Evolutionary conservation across 2,329 filamentous ascomycete species (phyloP).

Genomic region (Colletotrichum zoysiae): DNA sequence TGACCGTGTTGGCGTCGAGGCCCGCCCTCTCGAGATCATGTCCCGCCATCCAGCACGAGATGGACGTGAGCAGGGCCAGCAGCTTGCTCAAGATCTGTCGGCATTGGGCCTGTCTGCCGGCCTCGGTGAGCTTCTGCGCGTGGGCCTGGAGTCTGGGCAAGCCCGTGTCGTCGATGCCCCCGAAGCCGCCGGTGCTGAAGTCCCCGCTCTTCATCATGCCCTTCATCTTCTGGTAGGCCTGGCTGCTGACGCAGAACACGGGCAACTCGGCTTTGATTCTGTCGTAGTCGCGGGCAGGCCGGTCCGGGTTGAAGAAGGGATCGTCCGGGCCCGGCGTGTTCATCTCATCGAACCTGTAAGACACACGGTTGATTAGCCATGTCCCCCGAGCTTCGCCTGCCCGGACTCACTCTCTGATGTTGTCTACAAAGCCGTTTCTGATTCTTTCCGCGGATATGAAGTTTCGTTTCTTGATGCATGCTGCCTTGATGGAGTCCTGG

Average conservation of each 20-base stretch:
- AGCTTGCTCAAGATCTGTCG: neutral
- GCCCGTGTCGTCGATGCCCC: constrained; percentile 65
- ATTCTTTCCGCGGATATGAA: too few relatives aligned
- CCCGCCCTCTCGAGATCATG: neutral
- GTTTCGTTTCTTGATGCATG: too few relatives aligned
- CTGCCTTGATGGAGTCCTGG: too few relatives aligned
- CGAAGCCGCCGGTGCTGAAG: constrained; percentile 63
- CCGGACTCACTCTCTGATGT: too few relatives aligned
- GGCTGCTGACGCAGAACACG: constrained; percentile 74
- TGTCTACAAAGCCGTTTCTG: too few relatives aligned
- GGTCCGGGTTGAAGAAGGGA: too few relatives aligned
- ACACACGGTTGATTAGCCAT: too few relatives aligned
- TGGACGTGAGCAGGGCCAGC: neutral
- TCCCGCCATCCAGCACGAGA: neutral
- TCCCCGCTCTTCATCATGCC: constrained; percentile 66
- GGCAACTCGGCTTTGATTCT: too few relatives aligned
- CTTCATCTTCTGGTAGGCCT: constrained; percentile 71
- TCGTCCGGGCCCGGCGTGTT: too few relatives aligned
- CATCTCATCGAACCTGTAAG: too few relatives aligned
- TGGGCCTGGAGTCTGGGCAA: constrained; percentile 70
- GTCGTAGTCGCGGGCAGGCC: too few relatives aligned
- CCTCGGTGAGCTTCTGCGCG: neutral
- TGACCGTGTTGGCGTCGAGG: neutral
- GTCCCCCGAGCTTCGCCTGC: too few relatives aligned
- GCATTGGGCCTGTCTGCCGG: neutral